phyloP scores from a whole-genome alignment of 805 yeast species.

The Schwanniomyces yamadae region DNA sequence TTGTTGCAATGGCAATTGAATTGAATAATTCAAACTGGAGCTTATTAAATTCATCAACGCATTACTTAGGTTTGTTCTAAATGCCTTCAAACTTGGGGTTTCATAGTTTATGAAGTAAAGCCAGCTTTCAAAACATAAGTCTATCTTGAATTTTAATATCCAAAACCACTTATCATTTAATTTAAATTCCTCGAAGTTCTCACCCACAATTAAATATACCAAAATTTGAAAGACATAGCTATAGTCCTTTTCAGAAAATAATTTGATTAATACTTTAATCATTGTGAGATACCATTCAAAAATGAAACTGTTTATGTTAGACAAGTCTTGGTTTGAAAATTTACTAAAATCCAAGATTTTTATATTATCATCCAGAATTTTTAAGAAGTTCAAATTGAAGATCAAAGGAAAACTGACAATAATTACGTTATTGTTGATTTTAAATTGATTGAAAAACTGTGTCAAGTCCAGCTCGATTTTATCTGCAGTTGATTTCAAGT shows the following conservation, averaged over 20 bases:
- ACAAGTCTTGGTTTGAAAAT: conserved; percentile 23
- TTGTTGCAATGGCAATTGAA: conserved; percentile 1
- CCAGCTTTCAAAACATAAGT: conserved; percentile 26
- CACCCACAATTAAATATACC: conserved; percentile 15
- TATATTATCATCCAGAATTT: conserved; percentile 16
- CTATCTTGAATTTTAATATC: conserved; percentile 21
- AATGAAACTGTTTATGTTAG: conserved; percentile 28
- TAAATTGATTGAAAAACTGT: conserved; percentile 15
- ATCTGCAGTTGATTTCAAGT: conserved; percentile 13
- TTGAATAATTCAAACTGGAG: conserved; percentile 1
- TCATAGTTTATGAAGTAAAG: conserved; percentile 14
- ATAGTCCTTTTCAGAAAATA: conserved; percentile 13
- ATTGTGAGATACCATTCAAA: conserved; percentile 48
- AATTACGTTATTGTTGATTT: conserved; percentile 51
- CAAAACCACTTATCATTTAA: conserved; percentile 28
- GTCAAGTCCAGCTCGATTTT: conserved; percentile 16
- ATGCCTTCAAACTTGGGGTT: conserved; percentile 11
- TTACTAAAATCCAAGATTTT: conserved; percentile 16
- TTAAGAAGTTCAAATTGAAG: conserved; percentile 34
- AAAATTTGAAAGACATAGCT: conserved; percentile 30
- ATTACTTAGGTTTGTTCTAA: conserved; percentile 15
- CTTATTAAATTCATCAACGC: conserved; percentile 6
- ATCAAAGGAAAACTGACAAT: conserved; percentile 50
- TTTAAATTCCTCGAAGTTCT: conserved; percentile 17
- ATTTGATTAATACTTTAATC: conserved; percentile 38